Evolutionary conservation across 2,329 filamentous ascomycete genomes (phyloP), one percentile per base, ranked within the genome.

Genomic region (Hypoxylon sp.): DNA sequence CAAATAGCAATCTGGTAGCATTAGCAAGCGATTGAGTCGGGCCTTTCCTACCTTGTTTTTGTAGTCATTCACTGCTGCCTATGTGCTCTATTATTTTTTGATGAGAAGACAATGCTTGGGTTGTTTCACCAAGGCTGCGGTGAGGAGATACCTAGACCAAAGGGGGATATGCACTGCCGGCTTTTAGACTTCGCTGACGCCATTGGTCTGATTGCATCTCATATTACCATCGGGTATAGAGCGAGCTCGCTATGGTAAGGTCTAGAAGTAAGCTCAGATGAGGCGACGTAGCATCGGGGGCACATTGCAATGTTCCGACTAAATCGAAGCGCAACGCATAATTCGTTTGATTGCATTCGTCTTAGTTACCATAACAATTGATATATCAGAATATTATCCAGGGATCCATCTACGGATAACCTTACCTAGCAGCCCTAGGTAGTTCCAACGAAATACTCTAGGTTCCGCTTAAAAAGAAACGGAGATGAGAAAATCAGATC

Each of bases 1-100:
- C 53, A 47, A 19, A 42, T n/a, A 8, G 39, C 5, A 44, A 8
- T n/a, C 10, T 44, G 17, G 39, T 44, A 44, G 39, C 39, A 44
- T 44, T 19, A 44, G 19, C 17, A 44, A 19, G 39, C 39, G 17
- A 17, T 55, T 3, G 48, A 65, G 37, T 70, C 64, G 67, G 67
- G 57, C 67, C 67, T 67, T 59, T 70, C 61, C 24, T 29, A 65
- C 63, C 29, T 64, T 55, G 59, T 29, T 39, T 37, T 24, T 52
- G 60, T 44, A 46, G 53, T 51, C 26, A 48, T 53, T 26, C 22
- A 53, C 22, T 42, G 46, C 31, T 66, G 59, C 59, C 59, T 64
- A 35, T 19, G 35, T 58, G n/a, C 10, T 29, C 14, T 37, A 29
- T 33, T 56, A 6, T 56, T 8, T 31, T 58, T 39, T 50, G 22